These are phyloP conservation scores for Thielaviopsis euricoi DNA, from an alignment of 2,329 filamentous ascomycete genomes.

Conservation along the genomic window DNA sequence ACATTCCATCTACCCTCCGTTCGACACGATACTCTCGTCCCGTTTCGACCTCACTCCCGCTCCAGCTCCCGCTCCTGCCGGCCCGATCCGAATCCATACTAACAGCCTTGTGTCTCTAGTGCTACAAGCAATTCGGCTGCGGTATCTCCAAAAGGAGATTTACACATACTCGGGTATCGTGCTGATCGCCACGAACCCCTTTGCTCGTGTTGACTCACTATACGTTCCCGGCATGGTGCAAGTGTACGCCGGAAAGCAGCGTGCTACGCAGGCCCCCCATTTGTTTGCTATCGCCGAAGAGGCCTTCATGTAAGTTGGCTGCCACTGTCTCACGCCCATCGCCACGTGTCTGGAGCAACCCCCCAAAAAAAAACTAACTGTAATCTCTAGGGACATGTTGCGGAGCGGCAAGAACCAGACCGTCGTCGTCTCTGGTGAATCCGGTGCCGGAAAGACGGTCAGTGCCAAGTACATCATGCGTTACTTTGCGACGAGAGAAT, in stretches of 20 bases:
- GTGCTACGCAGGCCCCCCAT: constrained; percentile 92
- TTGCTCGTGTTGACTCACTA: constrained; percentile 90
- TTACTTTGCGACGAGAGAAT: constrained; percentile 95
- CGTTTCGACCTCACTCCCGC: too few species aligned
- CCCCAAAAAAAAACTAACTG: too few species aligned
- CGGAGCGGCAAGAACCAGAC: constrained; percentile 94
- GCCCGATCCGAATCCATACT: not conserved
- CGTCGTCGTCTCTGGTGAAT: constrained; percentile 97
- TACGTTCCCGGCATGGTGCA: constrained; percentile 99
- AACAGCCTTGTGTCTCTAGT: constrained; percentile 35
- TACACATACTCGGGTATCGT: constrained; percentile 99
- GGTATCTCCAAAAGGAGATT: constrained; percentile 96
- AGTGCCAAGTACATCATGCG: constrained; percentile 99
- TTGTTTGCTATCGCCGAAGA: constrained; percentile 98
- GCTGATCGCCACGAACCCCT: constrained; percentile 94
- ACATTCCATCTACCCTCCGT: not conserved
- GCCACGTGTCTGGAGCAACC: too few species aligned
- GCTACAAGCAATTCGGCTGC: constrained; percentile 88
- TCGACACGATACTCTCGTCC: not conserved
- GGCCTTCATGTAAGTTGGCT: constrained; percentile 66
- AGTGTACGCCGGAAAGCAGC: constrained; percentile 92
- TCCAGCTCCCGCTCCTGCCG: too few species aligned
- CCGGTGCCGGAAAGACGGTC: constrained; percentile 95
- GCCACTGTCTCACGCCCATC: constrained; percentile 14
- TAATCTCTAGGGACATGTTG: constrained; percentile 64